A percentile compares a stretch with the other conserved stretches of the same genome.
phyloP scores from a whole-genome alignment of 176 grass and related monocot species.

The Aechmea fasciata region DNA sequence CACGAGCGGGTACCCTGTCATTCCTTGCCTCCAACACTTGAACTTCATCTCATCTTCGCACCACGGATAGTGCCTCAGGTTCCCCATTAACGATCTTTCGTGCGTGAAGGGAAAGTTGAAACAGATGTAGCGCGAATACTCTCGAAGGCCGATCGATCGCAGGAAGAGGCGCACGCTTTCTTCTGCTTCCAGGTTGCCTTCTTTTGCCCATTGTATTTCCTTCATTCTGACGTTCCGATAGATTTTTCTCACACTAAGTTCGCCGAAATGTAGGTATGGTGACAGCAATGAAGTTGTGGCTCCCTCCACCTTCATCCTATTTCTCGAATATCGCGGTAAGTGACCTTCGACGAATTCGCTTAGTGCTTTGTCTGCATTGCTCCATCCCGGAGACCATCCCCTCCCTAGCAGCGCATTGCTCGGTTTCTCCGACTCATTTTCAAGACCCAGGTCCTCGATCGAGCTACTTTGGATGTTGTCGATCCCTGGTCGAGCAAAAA shows the following conservation, averaged over 20 bases:
- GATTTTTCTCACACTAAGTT: slow-evolving; percentile 77
- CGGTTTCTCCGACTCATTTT: slow-evolving; percentile 79
- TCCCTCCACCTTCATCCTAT: slow-evolving; percentile 65
- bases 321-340: slow-evolving; percentile 63
- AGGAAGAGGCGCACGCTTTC: slow-evolving; percentile 68
- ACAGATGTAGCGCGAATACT: slow-evolving; percentile 91
- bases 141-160: slow-evolving; percentile 66
- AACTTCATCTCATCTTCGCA: slow-evolving; percentile 50
- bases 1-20: slow-evolving; percentile 86
- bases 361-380: slow-evolving; percentile 60
- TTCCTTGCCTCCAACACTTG: slow-evolving; percentile 85
- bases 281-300: slow-evolving; percentile 70
- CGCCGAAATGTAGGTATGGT: slow-evolving; percentile 89
- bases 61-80: slow-evolving; percentile 89
- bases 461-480: slow-evolving; percentile 49
- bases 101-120: slow-evolving; percentile 94
- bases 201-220: slow-evolving; percentile 64
- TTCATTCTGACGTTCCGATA: slow-evolving; percentile 52
- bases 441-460: slow-evolving; percentile 66
- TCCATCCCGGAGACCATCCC: slow-evolving; percentile 80
- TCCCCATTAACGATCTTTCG: slow-evolving; percentile 71
- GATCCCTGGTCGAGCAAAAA: slow-evolving; percentile 40
- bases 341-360: slow-evolving; percentile 60
- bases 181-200: slow-evolving; percentile 40
- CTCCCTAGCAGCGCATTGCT: slow-evolving; percentile 86